Percentiles rank a stretch among this genome's conserved stretches.
These are phyloP conservation scores for Gossypium lobatum DNA, from an alignment of 441 rosid species.

Conservation along the genomic window DNA sequence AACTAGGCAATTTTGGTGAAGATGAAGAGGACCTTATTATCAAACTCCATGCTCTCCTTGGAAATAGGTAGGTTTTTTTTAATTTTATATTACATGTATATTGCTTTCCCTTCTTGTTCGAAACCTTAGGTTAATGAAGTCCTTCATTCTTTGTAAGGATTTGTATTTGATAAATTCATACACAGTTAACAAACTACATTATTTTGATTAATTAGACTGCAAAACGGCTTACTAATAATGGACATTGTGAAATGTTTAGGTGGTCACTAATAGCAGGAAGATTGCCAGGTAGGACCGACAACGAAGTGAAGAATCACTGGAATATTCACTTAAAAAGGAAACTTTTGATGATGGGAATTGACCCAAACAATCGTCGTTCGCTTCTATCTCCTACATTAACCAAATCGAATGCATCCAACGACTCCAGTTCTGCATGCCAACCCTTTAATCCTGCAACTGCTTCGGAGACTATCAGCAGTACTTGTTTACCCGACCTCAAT, in stretches of 20 bases:
- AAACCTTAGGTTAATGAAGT: too few species aligned
- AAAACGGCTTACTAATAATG: background rate
- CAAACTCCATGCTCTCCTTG: constrained; percentile 38
- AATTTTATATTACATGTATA: too few species aligned
- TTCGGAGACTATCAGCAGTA: background rate
- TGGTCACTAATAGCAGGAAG: constrained; percentile 41
- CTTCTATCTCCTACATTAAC: background rate
- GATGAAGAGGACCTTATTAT: constrained; percentile 41
- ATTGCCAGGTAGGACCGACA: constrained; percentile 35
- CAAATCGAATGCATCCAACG: background rate
- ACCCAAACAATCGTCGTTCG: constrained; percentile 22
- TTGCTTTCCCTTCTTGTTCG: background rate
- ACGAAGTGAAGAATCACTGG: constrained; percentile 40
- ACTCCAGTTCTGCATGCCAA: background rate
- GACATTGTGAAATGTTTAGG: constrained; percentile 8
- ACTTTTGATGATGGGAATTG: constrained; percentile 25
- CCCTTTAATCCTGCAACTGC: background rate
- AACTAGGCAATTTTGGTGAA: constrained; percentile 31
- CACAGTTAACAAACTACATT: too few species aligned
- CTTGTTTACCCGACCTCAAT: constrained; percentile 31
- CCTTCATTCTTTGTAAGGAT: too few species aligned
- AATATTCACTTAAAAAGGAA: constrained; percentile 30
- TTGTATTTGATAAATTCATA: too few species aligned
- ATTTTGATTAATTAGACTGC: background rate
- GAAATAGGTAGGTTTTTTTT: constrained; percentile 20